Evolutionary conservation across 2,329 filamentous ascomycete genomes (phyloP).

Genomic region (Acephala macrosclerotiorum): DNA sequence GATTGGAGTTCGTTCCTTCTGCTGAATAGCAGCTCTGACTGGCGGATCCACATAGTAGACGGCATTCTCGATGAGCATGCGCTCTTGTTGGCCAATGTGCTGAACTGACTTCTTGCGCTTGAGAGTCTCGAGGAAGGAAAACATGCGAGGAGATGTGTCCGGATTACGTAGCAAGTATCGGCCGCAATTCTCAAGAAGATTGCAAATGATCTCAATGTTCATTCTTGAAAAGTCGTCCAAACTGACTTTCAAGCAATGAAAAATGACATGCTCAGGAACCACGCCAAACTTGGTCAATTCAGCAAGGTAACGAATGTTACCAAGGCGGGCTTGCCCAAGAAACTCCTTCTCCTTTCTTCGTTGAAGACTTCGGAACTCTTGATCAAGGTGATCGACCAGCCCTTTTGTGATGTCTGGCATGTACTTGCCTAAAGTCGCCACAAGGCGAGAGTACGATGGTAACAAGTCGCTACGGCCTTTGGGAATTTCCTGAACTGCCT

Average conservation of each 20-base stretch:
- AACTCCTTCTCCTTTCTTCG: constrained; percentile 98
- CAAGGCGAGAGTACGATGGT: constrained; percentile 88
- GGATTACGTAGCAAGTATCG: constrained; percentile 91
- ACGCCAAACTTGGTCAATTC: constrained; percentile 98
- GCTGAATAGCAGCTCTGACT: constrained; percentile 89
- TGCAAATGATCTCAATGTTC: constrained; percentile 99
- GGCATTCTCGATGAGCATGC: constrained; percentile 98
- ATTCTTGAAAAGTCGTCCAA: constrained; percentile 97
- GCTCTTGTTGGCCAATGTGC: constrained; percentile 93
- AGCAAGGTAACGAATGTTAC: constrained; percentile 96
- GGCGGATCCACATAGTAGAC: constrained; percentile 98
- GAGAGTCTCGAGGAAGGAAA: constrained; percentile 90
- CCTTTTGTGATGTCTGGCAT: constrained; percentile 94
- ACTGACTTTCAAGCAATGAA: constrained; percentile 97
- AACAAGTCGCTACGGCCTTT: constrained; percentile 92
- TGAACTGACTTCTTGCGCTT: constrained; percentile 96
- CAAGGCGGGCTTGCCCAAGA: constrained; percentile 88
- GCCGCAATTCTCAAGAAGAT: constrained; percentile 94
- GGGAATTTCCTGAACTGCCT: constrained; percentile 91
- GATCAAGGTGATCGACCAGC: constrained; percentile 89
- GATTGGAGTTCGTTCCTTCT: constrained; percentile 93
- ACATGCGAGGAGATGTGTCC: constrained; percentile 92
- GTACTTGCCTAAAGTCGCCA: constrained; percentile 92
- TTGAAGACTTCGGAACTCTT: constrained; percentile 95
- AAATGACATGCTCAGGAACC: constrained; percentile 97